Evolutionary conservation across 306 rosid species (phyloP).

Genomic region (Vigna trinervia): DNA sequence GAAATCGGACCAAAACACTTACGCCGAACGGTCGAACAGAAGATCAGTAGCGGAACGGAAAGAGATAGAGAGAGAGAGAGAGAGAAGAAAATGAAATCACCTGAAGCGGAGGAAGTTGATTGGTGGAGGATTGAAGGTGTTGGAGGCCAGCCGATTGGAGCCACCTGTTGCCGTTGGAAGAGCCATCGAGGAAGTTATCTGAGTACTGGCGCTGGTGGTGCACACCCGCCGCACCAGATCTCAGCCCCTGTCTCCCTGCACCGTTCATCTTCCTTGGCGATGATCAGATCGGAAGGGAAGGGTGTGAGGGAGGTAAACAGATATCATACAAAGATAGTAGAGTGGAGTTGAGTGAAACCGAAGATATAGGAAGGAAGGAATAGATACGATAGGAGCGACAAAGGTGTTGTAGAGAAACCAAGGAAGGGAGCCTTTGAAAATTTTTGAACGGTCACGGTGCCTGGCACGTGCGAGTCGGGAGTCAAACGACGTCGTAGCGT

Average conservation of each 20-base stretch:
- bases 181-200: constrained; percentile 71
- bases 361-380: constrained; percentile 53
- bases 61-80: background rate
- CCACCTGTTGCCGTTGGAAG: constrained; percentile 69
- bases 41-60: background rate
- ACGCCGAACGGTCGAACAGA: background rate
- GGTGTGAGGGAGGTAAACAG: background rate
- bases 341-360: constrained; percentile 49
- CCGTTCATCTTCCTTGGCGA: constrained; percentile 72
- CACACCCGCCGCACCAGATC: constrained; percentile 83
- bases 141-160: constrained; percentile 98
- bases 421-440: constrained; percentile 50
- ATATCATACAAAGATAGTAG: constrained; percentile 16
- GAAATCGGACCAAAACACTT: constrained; percentile 38
- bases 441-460: constrained; percentile 35
- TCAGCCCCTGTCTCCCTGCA: constrained; percentile 82
- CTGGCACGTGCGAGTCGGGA: constrained; percentile 43
- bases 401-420: constrained; percentile 9
- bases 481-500: constrained; percentile 55
- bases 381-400: constrained; percentile 37
- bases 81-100: constrained; percentile 35
- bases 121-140: constrained; percentile 73
- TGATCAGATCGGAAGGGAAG: constrained; percentile 44
- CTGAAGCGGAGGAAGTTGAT: constrained; percentile 73
- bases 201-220: constrained; percentile 95